phyloP scores from a whole-genome alignment of 768 basidiomycete species.

The Scleroderma bovista region DNA sequence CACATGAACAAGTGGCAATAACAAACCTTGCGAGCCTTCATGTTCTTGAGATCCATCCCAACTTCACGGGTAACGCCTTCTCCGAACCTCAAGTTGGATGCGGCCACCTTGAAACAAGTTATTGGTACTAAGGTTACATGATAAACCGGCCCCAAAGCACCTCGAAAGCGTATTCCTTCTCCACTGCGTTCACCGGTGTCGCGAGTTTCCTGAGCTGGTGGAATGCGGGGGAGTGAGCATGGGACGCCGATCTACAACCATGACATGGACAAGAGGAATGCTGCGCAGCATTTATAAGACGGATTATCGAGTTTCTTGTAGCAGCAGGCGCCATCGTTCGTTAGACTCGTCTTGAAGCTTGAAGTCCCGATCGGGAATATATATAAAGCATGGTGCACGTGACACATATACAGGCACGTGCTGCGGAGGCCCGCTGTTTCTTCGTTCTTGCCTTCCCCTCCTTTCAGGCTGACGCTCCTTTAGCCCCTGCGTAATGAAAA shows the following conservation, averaged over 20 bases:
- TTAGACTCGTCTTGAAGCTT: constrained; percentile 1
- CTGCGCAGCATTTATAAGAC: constrained; percentile 72
- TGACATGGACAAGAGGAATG: constrained; percentile 79
- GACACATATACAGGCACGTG: neutral
- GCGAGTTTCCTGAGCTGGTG: constrained; percentile 69
- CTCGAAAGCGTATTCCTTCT: constrained; percentile 94
- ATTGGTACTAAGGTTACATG: neutral
- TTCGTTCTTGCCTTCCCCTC: neutral
- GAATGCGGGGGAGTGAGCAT: constrained; percentile 37
- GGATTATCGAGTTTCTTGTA: constrained; percentile 58
- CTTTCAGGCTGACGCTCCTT: constrained; percentile 5
- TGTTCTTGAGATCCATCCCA: constrained; percentile 91
- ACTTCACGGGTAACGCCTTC: constrained; percentile 88
- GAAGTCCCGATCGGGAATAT: constrained; percentile 17
- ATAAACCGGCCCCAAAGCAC: constrained; percentile 27
- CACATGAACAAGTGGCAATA: neutral
- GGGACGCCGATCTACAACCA: constrained; percentile 46
- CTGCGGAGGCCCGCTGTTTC: neutral
- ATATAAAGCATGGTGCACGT: neutral
- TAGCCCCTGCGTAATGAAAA: constrained; percentile 32
- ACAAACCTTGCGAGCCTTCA: constrained; percentile 78
- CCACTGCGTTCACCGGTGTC: constrained; percentile 61
- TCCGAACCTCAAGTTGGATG: constrained; percentile 84
- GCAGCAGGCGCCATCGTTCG: constrained; percentile 34
- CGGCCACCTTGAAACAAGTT: constrained; percentile 56